Conservation (phyloP, 2,329 filamentous ascomycete species). For the Arthroderma sp. region DNA sequence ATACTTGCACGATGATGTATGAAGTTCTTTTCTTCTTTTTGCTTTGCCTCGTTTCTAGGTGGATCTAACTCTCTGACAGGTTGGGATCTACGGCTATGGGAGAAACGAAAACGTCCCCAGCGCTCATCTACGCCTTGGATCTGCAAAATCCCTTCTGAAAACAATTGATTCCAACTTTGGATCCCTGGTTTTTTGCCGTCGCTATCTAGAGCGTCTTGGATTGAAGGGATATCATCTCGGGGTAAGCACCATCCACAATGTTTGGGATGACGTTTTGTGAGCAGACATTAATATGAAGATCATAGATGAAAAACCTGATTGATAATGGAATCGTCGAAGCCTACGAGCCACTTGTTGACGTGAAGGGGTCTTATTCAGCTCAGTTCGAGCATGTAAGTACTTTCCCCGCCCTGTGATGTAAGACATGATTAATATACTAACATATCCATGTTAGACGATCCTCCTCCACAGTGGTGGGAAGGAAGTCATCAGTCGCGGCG, state of each 20-base stretch:
- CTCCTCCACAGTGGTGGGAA: slow-evolving; percentile 34
- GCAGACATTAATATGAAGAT: background rate
- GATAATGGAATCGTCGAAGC: slow-evolving; percentile 44
- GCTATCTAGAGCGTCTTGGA: slow-evolving; percentile 52
- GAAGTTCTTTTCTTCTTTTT: slow-evolving; percentile 4
- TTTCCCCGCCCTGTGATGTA: background rate
- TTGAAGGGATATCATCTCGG: slow-evolving; percentile 46
- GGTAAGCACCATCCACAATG: slow-evolving; percentile 23
- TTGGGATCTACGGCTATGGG: slow-evolving; percentile 42
- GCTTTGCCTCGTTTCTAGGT: background rate
- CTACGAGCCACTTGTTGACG: slow-evolving; percentile 44
- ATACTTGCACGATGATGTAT: slow-evolving; percentile 35
- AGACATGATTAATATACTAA: slow-evolving; percentile 15
- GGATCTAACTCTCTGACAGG: slow-evolving; percentile 16
- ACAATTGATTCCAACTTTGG: slow-evolving; percentile 51
- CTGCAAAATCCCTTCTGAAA: slow-evolving; percentile 44
- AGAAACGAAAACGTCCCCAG: slow-evolving; percentile 27
- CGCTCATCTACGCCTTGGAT: slow-evolving; percentile 32
- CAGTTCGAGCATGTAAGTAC: slow-evolving; percentile 47
- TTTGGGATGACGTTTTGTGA: background rate
- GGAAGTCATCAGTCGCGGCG: slow-evolving; percentile 41
- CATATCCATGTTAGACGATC: slow-evolving; percentile 29
- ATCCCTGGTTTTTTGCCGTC: slow-evolving; percentile 47
- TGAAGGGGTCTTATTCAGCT: slow-evolving; percentile 48
- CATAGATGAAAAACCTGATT: slow-evolving; percentile 45